Conservation (phyloP, 2,329 filamentous ascomycete genomes). For the Fusarium graminum region DNA sequence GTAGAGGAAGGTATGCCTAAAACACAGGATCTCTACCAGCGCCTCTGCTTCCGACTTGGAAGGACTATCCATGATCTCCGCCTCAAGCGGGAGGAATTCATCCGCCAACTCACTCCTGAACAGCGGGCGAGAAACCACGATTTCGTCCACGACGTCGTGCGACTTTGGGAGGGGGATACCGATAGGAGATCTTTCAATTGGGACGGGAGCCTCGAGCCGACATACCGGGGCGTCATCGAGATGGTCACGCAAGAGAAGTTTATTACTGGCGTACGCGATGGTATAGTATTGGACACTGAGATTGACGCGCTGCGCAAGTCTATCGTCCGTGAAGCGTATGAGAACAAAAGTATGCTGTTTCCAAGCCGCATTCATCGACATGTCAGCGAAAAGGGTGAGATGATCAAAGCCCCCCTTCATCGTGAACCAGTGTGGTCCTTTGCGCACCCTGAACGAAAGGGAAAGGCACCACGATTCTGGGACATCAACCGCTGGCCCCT, state of each 20-base stretch:
- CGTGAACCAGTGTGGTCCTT: constrained; percentile 53
- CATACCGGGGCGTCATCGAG: constrained; percentile 50
- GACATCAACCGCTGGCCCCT: constrained; percentile 63
- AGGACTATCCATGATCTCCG: constrained; percentile 47
- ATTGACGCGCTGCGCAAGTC: constrained; percentile 53
- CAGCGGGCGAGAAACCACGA: constrained; percentile 23
- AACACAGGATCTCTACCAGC: constrained; percentile 39
- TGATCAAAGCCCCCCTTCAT: constrained; percentile 32
- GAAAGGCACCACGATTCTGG: constrained; percentile 55
- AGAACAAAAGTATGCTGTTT: constrained; percentile 59
- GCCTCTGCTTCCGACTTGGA: constrained; percentile 58
- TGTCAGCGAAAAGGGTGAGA: constrained; percentile 30
- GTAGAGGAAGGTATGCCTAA: constrained; percentile 13
- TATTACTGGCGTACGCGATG: constrained; percentile 2
- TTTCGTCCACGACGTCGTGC: constrained; percentile 30
- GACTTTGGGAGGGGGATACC: constrained; percentile 36
- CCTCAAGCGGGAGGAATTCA: constrained; percentile 5
- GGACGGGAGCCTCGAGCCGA: constrained; percentile 34
- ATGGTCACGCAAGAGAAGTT: constrained; percentile 49
- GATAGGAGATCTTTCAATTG: constrained; percentile 35
- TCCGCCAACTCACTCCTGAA: constrained; percentile 21
- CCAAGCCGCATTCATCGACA: constrained; percentile 52
- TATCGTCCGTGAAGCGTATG: constrained; percentile 60
- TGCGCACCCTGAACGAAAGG: constrained; percentile 45
- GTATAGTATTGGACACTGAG: constrained; percentile 26